Evolutionary conservation across 768 basidiomycete genomes (phyloP).

Genomic region (Mrakia gelida): DNA sequence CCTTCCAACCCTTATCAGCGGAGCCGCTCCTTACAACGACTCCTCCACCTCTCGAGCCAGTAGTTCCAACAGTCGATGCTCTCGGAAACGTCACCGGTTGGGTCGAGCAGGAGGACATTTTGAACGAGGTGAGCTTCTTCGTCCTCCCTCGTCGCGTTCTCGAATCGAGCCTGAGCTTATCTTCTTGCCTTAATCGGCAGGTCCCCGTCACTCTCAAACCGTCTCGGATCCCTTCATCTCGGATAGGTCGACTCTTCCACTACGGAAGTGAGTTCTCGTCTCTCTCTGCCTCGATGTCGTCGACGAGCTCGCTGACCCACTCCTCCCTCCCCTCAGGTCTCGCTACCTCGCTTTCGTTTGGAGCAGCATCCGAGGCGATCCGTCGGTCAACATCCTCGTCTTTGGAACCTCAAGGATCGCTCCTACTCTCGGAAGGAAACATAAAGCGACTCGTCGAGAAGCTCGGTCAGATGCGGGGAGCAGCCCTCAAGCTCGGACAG

Average conservation of each 20-base stretch:
- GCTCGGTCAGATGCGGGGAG: slow-evolving; percentile 91
- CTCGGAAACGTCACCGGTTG: neutral
- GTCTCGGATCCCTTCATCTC: slow-evolving; percentile 85
- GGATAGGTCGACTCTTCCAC: slow-evolving; percentile 83
- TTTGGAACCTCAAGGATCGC: slow-evolving; percentile 37
- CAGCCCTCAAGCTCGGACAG: slow-evolving; percentile 92
- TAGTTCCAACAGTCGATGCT: neutral
- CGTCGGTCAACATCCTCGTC: slow-evolving; percentile 55
- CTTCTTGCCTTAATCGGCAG: slow-evolving; percentile 31
- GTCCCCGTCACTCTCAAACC: slow-evolving; percentile 47
- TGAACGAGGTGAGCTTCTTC: neutral
- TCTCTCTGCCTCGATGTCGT: neutral
- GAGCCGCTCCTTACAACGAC: neutral
- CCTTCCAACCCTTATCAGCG: neutral
- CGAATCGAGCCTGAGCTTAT: neutral
- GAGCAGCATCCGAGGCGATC: slow-evolving; percentile 80
- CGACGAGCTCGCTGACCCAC: slow-evolving; percentile 17
- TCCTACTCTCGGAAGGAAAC: slow-evolving; percentile 89
- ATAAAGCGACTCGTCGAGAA: slow-evolving; percentile 83
- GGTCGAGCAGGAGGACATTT: slow-evolving; percentile 5
- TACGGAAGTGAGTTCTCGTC: slow-evolving; percentile 66
- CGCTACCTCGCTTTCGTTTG: slow-evolving; percentile 80
- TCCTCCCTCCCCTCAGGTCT: slow-evolving; percentile 57
- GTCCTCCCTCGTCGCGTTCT: neutral
- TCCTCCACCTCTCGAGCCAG: neutral